A percentile compares a stretch with the other conserved stretches of the same genome.
Evolutionary conservation across 1,284 basidiomycete genomes (phyloP).

Genomic region (Cryptococcus deneoformans): DNA sequence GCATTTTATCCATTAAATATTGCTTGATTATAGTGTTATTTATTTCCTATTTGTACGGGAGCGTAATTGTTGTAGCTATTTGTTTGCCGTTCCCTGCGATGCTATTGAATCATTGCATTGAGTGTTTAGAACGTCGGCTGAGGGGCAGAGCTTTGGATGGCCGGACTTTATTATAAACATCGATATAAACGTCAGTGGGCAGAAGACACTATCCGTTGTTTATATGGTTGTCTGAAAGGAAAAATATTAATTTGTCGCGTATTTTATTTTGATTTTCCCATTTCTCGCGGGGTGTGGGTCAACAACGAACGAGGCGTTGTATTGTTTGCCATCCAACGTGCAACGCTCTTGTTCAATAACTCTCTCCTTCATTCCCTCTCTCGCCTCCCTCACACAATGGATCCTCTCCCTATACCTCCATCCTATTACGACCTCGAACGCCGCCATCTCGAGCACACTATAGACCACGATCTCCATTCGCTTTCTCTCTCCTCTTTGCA

Average conservation of each 20-base stretch:
- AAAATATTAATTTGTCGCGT: background rate
- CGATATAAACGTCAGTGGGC: too few species aligned
- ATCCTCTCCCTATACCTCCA: constrained; percentile 43
- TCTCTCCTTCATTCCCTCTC: background rate
- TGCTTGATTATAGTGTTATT: too few species aligned
- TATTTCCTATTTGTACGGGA: too few species aligned
- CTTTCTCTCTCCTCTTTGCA: constrained; percentile 33
- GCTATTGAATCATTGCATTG: too few species aligned
- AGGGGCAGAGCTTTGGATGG: too few species aligned
- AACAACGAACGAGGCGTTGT: background rate
- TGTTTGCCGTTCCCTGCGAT: too few species aligned
- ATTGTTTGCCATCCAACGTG: background rate
- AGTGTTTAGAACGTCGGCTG: too few species aligned
- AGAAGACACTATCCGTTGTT: too few species aligned
- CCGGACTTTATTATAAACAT: too few species aligned
- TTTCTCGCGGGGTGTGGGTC: background rate
- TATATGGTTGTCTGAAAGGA: too few species aligned
- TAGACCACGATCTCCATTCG: constrained; percentile 46
- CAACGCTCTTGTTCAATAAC: background rate
- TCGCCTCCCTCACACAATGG: constrained; percentile 18
- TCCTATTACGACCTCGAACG: constrained; percentile 43
- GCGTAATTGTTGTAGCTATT: too few species aligned
- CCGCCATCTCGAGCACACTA: constrained; percentile 41
- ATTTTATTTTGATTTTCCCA: background rate
- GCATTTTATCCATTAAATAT: too few species aligned